phyloP scores from a whole-genome alignment of 192 early-diverging fungal genomes.

The Coemansia guatemalensis region DNA sequence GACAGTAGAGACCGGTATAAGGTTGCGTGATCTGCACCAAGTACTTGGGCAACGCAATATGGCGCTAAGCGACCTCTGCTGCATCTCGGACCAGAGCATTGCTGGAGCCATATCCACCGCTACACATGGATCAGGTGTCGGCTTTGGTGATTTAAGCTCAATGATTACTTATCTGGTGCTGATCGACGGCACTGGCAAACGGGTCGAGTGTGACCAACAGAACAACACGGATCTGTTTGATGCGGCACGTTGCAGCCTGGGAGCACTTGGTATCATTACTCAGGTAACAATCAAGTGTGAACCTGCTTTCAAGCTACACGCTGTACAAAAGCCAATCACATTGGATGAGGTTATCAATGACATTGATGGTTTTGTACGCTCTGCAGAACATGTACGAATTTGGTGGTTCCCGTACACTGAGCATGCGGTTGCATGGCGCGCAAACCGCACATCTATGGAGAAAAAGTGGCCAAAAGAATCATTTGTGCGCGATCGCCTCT shows the following conservation, averaged over 20 bases:
- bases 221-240: conserved; percentile 58
- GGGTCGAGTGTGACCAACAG: conserved; percentile 54
- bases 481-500: conserved; percentile 22
- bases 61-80: conserved; percentile 67
- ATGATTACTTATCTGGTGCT: conserved; percentile 59
- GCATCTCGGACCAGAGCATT: conserved; percentile 74
- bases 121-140: conserved; percentile 68
- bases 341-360: conserved; percentile 56
- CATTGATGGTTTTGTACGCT: conserved; percentile 54
- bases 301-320: conserved; percentile 63
- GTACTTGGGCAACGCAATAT: conserved; percentile 56
- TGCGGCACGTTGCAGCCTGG: conserved; percentile 68
- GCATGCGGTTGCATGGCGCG: conserved; percentile 64
- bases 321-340: conserved; percentile 61
- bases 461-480: conserved; percentile 12
- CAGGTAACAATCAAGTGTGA: conserved; percentile 66
- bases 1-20: conserved; percentile 68
- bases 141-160: conserved; percentile 60
- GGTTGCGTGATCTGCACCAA: conserved; percentile 60
- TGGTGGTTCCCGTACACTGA: conserved; percentile 81
- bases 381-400: conserved; percentile 70
- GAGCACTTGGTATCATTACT: conserved; percentile 70
- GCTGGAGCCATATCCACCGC: conserved; percentile 71
- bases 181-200: conserved; percentile 54
- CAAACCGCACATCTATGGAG: conserved; percentile 57